Conservation (phyloP, 345 rosid genomes). For the Populus nigra region DNA sequence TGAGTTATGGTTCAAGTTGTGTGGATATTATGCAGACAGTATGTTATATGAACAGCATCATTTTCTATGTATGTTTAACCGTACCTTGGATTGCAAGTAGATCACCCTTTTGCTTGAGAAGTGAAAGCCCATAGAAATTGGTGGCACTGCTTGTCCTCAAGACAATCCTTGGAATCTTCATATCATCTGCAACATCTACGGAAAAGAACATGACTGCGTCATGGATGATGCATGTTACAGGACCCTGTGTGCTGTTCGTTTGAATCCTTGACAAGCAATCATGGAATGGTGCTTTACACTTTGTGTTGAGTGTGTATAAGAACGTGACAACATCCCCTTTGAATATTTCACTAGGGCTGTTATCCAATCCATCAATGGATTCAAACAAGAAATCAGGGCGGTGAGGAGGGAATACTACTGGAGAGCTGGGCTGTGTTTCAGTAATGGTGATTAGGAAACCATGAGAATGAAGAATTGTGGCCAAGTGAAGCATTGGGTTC, state of each 20-base stretch:
- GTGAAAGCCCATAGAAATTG: too few relatives aligned
- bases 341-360: background rate
- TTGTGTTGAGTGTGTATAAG: background rate
- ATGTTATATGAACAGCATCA: too few relatives aligned
- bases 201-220: conserved; percentile 20
- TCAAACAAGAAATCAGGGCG: background rate
- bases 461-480: conserved; percentile 2
- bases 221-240: conserved; percentile 2
- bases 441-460: conserved; percentile 19
- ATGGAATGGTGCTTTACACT: conserved; percentile 11
- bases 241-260: background rate
- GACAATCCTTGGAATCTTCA: too few relatives aligned
- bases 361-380: background rate
- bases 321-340: background rate
- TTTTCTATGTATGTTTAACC: too few relatives aligned
- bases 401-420: background rate
- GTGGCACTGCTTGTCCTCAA: too few relatives aligned
- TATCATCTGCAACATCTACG: background rate
- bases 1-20: too few relatives aligned
- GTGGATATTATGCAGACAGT: too few relatives aligned
- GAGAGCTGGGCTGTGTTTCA: background rate
- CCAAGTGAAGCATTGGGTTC: conserved; percentile 26
- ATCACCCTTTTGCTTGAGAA: too few relatives aligned
- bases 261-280: conserved; percentile 5
- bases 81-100: too few relatives aligned